phyloP scores from a whole-genome alignment of 441 rosid species.

The Viola pubescens region DNA sequence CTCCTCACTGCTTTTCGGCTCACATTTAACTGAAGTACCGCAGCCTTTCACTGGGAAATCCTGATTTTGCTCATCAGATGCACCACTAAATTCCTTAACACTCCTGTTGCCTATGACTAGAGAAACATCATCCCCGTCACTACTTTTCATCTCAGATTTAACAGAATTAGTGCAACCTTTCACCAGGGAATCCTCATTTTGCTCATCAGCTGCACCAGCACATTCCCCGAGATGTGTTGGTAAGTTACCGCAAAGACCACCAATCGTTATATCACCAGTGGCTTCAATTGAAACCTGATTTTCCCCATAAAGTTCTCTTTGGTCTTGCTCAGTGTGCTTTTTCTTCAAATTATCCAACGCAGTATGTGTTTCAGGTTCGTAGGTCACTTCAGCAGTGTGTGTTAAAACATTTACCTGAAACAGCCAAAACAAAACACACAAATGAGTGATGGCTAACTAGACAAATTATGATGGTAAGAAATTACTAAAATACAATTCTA shows the following conservation, averaged over 20 bases:
- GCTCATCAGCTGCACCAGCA: constrained; percentile 16
- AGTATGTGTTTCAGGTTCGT: constrained; percentile 1
- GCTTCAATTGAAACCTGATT: constrained; percentile 17
- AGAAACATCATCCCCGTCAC: not conserved
- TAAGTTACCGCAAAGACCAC: not conserved
- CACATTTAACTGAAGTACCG: not conserved
- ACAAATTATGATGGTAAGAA: not conserved
- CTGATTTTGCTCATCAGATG: not conserved
- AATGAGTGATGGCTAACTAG: constrained; percentile 4
- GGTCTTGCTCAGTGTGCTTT: constrained; percentile 52
- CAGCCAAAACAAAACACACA: constrained; percentile 8
- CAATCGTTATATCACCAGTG: constrained; percentile 11
- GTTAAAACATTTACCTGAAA: constrained; percentile 71
- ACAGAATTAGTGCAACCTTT: not conserved
- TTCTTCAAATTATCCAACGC: constrained; percentile 29
- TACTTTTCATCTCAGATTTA: constrained; percentile 13
- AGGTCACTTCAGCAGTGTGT: constrained; percentile 49
- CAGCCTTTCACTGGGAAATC: too few species aligned
- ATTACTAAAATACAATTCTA: not conserved
- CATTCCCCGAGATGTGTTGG: constrained; percentile 5
- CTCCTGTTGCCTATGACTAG: not conserved
- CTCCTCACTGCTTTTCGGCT: not conserved
- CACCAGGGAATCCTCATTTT: constrained; percentile 12
- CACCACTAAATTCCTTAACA: not conserved
- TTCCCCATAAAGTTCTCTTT: constrained; percentile 36